phyloP scores from a whole-genome alignment of 768 basidiomycete genomes.

The Floccularia luteovirens region DNA sequence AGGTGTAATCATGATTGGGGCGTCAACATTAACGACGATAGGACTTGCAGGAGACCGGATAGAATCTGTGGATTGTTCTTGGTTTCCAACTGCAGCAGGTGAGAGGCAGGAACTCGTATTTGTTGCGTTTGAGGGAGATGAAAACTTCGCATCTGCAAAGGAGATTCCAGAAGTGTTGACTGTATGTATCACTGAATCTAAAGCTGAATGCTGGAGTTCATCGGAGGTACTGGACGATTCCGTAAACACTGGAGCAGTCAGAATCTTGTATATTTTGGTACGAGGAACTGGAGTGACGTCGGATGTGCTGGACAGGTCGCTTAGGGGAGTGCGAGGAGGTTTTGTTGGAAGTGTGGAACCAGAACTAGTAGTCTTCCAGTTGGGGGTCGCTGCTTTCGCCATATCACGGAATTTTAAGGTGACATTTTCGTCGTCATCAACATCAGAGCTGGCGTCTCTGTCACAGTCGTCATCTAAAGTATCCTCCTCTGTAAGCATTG shows the following conservation, averaged over 20 bases:
- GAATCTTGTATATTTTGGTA: conserved; percentile 20
- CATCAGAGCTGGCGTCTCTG: conserved; percentile 9
- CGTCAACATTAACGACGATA: conserved; percentile 15
- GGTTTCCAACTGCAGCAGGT: too few species aligned
- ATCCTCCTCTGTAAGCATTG: conserved; percentile 24
- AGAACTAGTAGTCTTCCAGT: conserved; percentile 14
- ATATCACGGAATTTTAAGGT: conserved; percentile 27
- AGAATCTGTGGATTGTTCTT: conserved; percentile 8
- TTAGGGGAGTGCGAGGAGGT: conserved; percentile 26
- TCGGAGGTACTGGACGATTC: too few species aligned
- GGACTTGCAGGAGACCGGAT: conserved; percentile 13
- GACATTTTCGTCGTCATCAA: conserved; percentile 29
- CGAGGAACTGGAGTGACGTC: conserved; percentile 27
- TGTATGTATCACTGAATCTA: conserved; percentile 13
- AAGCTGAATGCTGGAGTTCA: conserved; percentile 5
- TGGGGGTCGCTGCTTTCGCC: conserved; percentile 26
- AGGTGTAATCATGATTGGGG: conserved; percentile 13
- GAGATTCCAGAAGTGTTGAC: conserved; percentile 14
- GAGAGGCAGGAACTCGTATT: too few species aligned
- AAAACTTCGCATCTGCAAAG: too few species aligned
- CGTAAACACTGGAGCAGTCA: too few species aligned
- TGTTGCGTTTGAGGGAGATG: too few species aligned
- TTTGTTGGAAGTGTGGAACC: conserved; percentile 13
- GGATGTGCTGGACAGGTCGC: conserved; percentile 22
- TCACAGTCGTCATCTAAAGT: conserved; percentile 18